Evolutionary conservation across 225 moss, liverwort and hornwort genomes (phyloP).

Genomic region (Lunularia cruciata): DNA sequence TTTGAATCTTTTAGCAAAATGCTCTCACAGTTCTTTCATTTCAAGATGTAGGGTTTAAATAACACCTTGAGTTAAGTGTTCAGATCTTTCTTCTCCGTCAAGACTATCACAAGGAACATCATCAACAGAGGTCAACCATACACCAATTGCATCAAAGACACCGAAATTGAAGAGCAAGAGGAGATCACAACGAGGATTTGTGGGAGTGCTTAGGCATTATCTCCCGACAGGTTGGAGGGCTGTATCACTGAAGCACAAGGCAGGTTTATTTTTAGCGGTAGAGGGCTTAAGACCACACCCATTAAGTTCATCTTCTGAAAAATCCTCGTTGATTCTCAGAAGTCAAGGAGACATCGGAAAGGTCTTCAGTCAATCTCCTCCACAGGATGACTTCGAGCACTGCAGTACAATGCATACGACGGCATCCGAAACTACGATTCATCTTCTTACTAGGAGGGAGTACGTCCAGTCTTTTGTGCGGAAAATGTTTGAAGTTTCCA

Average conservation of each 20-base stretch:
- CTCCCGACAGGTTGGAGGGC: slow-evolving; percentile 40
- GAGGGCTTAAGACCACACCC: slow-evolving; percentile 29
- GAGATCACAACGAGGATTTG: slow-evolving; percentile 33
- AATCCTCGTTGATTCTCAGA: not conserved
- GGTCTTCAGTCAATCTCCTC: not conserved
- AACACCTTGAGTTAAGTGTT: no score
- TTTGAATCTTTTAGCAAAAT: no score
- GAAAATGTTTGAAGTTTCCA: slow-evolving; percentile 17
- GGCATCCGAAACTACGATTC: not conserved
- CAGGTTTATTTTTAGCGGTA: slow-evolving; percentile 33
- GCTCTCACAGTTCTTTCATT: no score
- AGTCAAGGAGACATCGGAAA: not conserved
- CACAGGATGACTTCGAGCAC: not conserved
- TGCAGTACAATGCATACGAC: not conserved
- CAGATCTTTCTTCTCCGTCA: slow-evolving; percentile 3
- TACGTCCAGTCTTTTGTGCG: slow-evolving; percentile 30
- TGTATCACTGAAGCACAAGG: slow-evolving; percentile 31
- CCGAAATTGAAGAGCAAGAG: slow-evolving; percentile 17
- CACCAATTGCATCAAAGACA: not conserved
- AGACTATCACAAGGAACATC: not conserved
- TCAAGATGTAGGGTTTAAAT: no score
- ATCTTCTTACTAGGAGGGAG: slow-evolving; percentile 7
- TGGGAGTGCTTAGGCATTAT: slow-evolving; percentile 34
- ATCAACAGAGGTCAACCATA: slow-evolving; percentile 8
- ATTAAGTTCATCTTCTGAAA: not conserved